Base-by-base conservation (phyloP, 805 yeast species). In the Spathaspora hagerdaliae region DNA sequence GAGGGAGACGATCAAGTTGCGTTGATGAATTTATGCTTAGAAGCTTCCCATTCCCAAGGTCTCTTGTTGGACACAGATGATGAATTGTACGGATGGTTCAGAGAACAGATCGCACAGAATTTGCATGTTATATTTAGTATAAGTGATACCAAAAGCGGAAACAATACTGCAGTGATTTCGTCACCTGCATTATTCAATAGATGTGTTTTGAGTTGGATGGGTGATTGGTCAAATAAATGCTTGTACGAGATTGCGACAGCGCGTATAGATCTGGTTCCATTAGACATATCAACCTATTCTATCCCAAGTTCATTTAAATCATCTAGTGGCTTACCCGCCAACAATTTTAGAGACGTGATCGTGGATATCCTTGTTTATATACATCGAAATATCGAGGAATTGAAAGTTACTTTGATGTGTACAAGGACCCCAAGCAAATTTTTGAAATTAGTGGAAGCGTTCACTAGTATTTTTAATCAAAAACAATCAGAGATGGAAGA, bases 131-230 rank as follows among this genome's bases (percentile, higher is more conserved):
- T 89, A 0, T 88, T 92, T 58, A 86, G 90, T 0, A 75, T 88
- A 50, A 77, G 80, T 46, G 82, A 83, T 27, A 43, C 59, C 33
- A 51, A 49, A 8, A 52, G 51, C 13, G 53, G 51, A 1, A 52
- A 56, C 1, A 53, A 58, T n/a, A 45, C 45, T 6, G 43, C 50
- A 13, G 71, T 83, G 11, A 72, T 84, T 2, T 71, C 89, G 0
- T 91, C 97, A 0, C 96, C 97, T 0, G 97, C 97, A 0, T 66
- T 91, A 31, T 83, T 88, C 64, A 91, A 91, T 57, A 71, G 98
- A 57, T 91, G 97, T 69, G 95, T 88, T 1, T 64, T 92, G 34
- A 80, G 84, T 56, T 87, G 92, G 90, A 81, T 89, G 84, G 96
- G 96, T 5, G 81, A 81, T 44, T 91, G 97, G 97, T 71, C 83